phyloP scores from a whole-genome alignment of 2,329 filamentous ascomycete species.

The Sclerotinia sclerotiorum region DNA sequence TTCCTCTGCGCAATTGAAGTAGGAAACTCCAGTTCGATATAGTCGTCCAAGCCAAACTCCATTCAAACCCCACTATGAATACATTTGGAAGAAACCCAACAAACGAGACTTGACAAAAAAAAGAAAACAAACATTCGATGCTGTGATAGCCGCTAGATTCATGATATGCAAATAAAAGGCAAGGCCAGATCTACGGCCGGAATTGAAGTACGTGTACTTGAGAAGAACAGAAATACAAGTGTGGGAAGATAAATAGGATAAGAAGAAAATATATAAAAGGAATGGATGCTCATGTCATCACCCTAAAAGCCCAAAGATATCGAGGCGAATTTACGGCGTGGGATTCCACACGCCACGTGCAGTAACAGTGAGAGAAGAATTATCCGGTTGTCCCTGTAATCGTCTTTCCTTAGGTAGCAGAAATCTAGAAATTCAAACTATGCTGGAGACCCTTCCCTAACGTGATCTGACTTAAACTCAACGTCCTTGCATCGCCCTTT shows the following conservation, averaged over 20 bases:
- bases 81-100: neutral
- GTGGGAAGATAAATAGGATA: neutral
- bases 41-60: conserved; percentile 7
- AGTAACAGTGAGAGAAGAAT: neutral
- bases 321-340: neutral
- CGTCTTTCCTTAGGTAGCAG: neutral
- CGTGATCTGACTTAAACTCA: conserved; percentile 63
- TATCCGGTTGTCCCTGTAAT: neutral
- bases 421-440: conserved; percentile 29
- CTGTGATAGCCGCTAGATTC: neutral
- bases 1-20: neutral
- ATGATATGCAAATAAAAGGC: neutral
- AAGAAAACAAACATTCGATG: neutral
- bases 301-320: neutral
- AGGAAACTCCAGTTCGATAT: neutral
- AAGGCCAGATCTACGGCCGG: neutral
- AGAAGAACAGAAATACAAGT: neutral
- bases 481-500: conserved; percentile 59
- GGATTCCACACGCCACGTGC: neutral
- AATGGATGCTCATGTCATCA: conserved; percentile 3
- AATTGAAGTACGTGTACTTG: neutral
- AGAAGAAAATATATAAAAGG: neutral
- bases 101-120: conserved; percentile 10
- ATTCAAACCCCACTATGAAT: neutral
- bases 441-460: conserved; percentile 37